Evolutionary conservation across 352 stramenopile genomes (phyloP).

Genomic region (Blastocystis sp.): DNA sequence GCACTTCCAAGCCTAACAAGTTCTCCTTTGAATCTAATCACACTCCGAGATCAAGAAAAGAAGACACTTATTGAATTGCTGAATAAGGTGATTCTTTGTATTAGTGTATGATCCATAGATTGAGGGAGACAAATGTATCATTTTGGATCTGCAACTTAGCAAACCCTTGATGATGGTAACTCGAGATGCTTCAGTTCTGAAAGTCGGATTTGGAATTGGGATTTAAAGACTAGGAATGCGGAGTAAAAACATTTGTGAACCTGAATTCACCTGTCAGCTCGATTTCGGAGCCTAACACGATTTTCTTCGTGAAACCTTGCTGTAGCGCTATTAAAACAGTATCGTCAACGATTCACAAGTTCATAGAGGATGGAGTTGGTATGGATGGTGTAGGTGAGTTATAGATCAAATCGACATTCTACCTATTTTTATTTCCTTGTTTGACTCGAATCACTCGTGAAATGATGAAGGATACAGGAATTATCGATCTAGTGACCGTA

Average conservation of each 20-base stretch:
- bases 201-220: not conserved
- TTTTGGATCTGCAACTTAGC: conserved; percentile 17
- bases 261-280: not conserved
- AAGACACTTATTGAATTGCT: conserved; percentile 30
- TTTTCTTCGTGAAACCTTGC: conserved; percentile 16
- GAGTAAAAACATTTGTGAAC: not conserved
- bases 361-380: conserved; percentile 7
- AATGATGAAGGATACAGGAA: conserved; percentile 27
- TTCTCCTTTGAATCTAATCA: conserved; percentile 49
- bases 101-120: conserved; percentile 19
- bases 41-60: conserved; percentile 36
- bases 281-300: not conserved
- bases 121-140: conserved; percentile 44
- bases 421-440: conserved; percentile 42
- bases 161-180: conserved; percentile 50
- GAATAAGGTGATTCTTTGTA: not conserved
- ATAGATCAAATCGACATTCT: not conserved
- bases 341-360: not conserved
- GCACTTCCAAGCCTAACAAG: conserved; percentile 36
- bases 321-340: not conserved
- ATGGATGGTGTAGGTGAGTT: not conserved
- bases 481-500: not conserved
- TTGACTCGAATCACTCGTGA: conserved; percentile 7
- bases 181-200: not conserved
- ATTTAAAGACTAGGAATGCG: conserved; percentile 12